phyloP scores from a whole-genome alignment of 805 yeast species.

The Saccharomycopsis fodiens region DNA sequence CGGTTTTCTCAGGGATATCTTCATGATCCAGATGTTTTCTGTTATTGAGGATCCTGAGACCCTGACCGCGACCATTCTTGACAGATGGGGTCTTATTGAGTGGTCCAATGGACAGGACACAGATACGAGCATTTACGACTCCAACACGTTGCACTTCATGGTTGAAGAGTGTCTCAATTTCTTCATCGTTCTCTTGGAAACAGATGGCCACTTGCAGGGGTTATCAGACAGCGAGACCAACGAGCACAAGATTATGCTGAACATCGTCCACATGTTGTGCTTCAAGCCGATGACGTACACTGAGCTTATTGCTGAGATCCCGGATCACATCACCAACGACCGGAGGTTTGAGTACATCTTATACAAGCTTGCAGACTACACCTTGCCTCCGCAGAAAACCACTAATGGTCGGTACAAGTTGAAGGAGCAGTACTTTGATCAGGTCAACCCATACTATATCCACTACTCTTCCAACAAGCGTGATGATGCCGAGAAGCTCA shows the following conservation, averaged over 20 bases:
- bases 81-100: slow-evolving; percentile 59
- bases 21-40: slow-evolving; percentile 54
- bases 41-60: slow-evolving; percentile 49
- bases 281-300: slow-evolving; percentile 68
- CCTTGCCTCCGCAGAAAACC: slow-evolving; percentile 49
- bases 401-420: slow-evolving; percentile 63
- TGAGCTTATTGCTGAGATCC: slow-evolving; percentile 57
- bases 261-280: slow-evolving; percentile 77
- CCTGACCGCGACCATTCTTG: slow-evolving; percentile 48
- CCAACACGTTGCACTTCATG: slow-evolving; percentile 43
- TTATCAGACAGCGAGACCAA: slow-evolving; percentile 40
- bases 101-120: slow-evolving; percentile 43
- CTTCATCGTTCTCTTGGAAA: slow-evolving; percentile 14
- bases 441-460: slow-evolving; percentile 76
- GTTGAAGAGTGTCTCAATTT: slow-evolving; percentile 63
- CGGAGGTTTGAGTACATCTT: slow-evolving; percentile 64
- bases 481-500: slow-evolving; percentile 69
- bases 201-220: slow-evolving; percentile 41
- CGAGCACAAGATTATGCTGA: slow-evolving; percentile 48
- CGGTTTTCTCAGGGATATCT: slow-evolving; percentile 75
- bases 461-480: slow-evolving; percentile 71
- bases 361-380: slow-evolving; percentile 47
- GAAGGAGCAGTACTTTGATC: slow-evolving; percentile 43
- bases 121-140: slow-evolving; percentile 36
- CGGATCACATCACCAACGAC: slow-evolving; percentile 69